Evolutionary conservation across 495 filamentous ascomycete species (phyloP), one percentile per base, ranked within the genome.

Genomic region (Extremus antarcticus): DNA sequence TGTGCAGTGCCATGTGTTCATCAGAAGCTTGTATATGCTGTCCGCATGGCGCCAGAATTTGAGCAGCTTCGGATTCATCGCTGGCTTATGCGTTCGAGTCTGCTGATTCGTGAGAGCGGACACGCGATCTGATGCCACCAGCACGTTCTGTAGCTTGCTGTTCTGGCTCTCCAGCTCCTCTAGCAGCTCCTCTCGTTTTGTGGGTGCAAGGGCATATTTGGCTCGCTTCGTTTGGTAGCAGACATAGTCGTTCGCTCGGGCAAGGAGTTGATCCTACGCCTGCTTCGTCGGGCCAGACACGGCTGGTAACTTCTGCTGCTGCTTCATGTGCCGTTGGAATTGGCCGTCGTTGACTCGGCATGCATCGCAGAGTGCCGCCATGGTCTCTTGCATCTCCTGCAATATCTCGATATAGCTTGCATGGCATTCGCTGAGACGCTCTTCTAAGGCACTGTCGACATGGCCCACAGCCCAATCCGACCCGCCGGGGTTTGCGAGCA

Each of bases 31-130:
- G 23, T 40, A 56, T n/a, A 56, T 56, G 22, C 20, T 48, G 13
- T 56, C 38, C 19, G 54, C 54, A 50, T 56, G 54, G 8, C 24
- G 46, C 54, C 54, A 56, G 38, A 56, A 50, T 9, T 50, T 19
- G 13, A 56, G 38, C 17, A 50, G 1, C 8, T 15, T 35, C 25
- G 50, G 29, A 35, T 35, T 35, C 7, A 35, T 35, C 7, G 29
- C 29, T 13, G 29, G 29, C 29, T 35, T 35, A 4, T 35, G 29
- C 29, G 13, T 13, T 35, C 29, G 29, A 35, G 29, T 35, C 29
- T 56, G 35, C 17, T 39, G 29, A 39, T 22, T 25, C 21, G 29
- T 39, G 23, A 39, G 4, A 16, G 50, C 50, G 17, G 29, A 40
- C 23, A 43, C 29, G 16, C 35, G 50, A 19, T 52, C 35, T 8